phyloP scores from a whole-genome alignment of 2,329 filamentous ascomycete genomes.

The Claviceps purpurea region DNA sequence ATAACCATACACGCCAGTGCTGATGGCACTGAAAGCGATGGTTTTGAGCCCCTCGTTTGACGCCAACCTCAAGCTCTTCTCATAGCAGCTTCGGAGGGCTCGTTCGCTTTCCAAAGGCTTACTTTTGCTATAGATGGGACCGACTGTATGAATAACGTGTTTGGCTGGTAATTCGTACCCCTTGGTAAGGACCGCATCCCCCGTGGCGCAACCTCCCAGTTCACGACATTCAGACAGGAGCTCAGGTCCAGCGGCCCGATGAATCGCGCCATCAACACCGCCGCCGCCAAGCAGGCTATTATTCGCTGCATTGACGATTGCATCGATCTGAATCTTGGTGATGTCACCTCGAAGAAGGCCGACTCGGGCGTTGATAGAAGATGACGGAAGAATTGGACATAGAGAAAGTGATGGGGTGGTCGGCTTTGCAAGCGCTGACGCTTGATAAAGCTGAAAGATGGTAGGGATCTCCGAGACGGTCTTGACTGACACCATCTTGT shows the following conservation, averaged over 20 bases:
- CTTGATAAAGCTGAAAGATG: conserved; percentile 50
- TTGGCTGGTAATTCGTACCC: conserved; percentile 64
- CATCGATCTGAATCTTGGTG: conserved; percentile 62
- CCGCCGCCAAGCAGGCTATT: conserved; percentile 64
- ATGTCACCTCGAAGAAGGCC: conserved; percentile 65
- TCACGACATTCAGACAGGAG: conserved; percentile 59
- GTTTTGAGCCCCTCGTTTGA: conserved; percentile 50
- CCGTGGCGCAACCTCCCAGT: conserved; percentile 61
- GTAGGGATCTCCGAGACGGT: conserved; percentile 45
- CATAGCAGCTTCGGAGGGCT: conserved; percentile 53
- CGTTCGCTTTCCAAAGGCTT: conserved; percentile 26
- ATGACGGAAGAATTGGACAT: conserved; percentile 24
- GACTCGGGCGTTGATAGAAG: conserved; percentile 54
- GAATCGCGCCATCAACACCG: conserved; percentile 85
- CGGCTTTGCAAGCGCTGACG: conserved; percentile 20
- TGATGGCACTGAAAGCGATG: conserved; percentile 73
- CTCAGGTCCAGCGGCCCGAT: conserved; percentile 59
- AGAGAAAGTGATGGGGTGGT: conserved; percentile 5
- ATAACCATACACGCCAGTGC: conserved; percentile 84
- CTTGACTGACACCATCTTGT: conserved; percentile 12
- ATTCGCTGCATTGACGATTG: conserved; percentile 92
- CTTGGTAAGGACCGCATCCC: conserved; percentile 68
- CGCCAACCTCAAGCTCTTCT: conserved; percentile 57
- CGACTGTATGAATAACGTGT: conserved; percentile 82
- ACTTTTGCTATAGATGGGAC: conserved; percentile 53